phyloP scores from a whole-genome alignment of 148 eudicot species.

The Camellia granthamiana region DNA sequence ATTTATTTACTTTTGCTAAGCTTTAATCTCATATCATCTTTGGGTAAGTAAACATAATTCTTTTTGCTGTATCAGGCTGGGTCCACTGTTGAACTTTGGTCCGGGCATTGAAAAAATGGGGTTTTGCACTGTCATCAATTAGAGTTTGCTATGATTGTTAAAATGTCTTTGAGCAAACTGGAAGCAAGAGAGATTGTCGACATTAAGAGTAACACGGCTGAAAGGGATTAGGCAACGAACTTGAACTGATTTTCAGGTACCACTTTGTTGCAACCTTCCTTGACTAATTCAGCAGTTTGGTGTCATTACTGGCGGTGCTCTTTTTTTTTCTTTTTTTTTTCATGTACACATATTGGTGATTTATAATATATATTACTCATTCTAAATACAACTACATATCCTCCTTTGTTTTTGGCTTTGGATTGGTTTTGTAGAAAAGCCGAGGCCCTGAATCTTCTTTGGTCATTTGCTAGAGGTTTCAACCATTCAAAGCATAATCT shows the following conservation, averaged over 20 bases:
- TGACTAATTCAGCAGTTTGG: not conserved
- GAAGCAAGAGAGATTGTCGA: slow-evolving; percentile 16
- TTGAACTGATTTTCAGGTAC: not conserved
- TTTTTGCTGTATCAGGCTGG: slow-evolving; percentile 11
- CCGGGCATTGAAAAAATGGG: not conserved
- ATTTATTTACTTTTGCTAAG: not conserved
- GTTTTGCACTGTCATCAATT: slow-evolving; percentile 11
- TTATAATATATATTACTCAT: not conserved
- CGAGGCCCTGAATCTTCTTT: not conserved
- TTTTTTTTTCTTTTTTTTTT: not conserved
- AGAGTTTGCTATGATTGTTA: slow-evolving; percentile 16
- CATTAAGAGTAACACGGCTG: not conserved
- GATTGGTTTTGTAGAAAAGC: not conserved
- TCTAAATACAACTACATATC: not conserved
- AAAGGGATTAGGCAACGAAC: slow-evolving; percentile 15
- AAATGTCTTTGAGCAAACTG: slow-evolving; percentile 18
- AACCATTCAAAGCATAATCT: too few relatives aligned
- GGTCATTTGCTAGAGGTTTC: too few relatives aligned
- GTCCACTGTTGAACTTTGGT: slow-evolving; percentile 12
- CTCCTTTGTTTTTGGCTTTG: not conserved
- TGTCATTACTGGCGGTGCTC: not conserved
- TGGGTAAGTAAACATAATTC: not conserved
- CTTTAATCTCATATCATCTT: not conserved
- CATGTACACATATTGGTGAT: not conserved
- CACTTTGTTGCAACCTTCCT: not conserved